Evolutionary conservation across 2,329 filamentous ascomycete species (phyloP), one percentile per base, ranked within the genome.

Genomic region (Beauveria pseudobassiana): DNA sequence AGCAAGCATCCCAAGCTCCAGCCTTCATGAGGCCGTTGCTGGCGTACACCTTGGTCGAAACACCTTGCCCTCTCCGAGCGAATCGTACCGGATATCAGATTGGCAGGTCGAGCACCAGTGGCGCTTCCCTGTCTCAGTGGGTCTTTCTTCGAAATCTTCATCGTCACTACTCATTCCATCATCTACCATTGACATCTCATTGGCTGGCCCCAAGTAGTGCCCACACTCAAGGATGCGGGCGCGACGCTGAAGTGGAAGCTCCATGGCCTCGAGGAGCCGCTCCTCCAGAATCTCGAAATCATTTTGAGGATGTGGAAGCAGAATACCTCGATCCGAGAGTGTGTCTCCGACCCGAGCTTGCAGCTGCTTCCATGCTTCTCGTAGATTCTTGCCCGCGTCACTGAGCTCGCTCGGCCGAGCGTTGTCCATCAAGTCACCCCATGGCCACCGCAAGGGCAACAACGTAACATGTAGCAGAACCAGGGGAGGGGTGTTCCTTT

Each of bases 21-120:
- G 91, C 87, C 63, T 87, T 85, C 91, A 99, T 96, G 53, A 98
- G 78, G 0, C 95, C 95, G 73, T 98, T 99, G 58, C 92, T 93
- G 1, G 95, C 95, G 70, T 93, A 99, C 1, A 98, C 87, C 70
- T 92, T 95, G 72, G 98, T 82, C 87, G 83, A 79, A 91, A 95
- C 54, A 86, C 79, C 67, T 82, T 84, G 62, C 78, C 75, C 5
- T 76, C 70, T 1, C 81, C 82, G 3, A 82, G 80, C 46, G 78
- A 75, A 65, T 85, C 82, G 65, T 76, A 83, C 46, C 74, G 75
- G 64, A 85, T 85, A 57, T 85, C 82, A 40, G 75, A 75, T n/a
- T 73, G 75, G 69, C 83, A 86, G 0, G 80, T 82, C 24, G 67
- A 72, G 68, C 83, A 86, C 83, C 83, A 86, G 65, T 85, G 82